phyloP scores from a whole-genome alignment of 2,329 filamentous ascomycete genomes.

The Boeremia exigua region DNA sequence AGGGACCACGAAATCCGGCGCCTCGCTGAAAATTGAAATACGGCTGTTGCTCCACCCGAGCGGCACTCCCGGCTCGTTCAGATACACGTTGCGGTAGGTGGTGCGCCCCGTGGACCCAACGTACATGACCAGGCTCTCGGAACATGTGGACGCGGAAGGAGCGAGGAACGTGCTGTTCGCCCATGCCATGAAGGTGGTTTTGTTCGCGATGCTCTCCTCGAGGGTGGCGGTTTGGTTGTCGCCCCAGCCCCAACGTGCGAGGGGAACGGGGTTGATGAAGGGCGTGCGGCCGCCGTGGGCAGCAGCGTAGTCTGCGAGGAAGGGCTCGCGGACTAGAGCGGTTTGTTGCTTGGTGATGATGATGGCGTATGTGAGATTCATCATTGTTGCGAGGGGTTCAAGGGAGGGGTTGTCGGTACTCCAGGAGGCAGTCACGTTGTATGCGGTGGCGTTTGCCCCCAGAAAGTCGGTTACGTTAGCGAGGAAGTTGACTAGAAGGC shows the following conservation, averaged over 20 bases:
- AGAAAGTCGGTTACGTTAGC: constrained; percentile 53
- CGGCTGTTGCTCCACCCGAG: constrained; percentile 57
- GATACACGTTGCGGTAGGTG: constrained; percentile 56
- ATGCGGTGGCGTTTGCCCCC: constrained; percentile 44
- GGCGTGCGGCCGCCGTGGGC: constrained; percentile 54
- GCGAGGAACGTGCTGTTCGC: constrained; percentile 56
- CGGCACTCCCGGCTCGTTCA: constrained; percentile 52
- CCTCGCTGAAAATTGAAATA: constrained; percentile 57
- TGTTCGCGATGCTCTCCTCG: constrained; percentile 56
- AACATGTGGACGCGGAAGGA: constrained; percentile 54
- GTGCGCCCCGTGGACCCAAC: constrained; percentile 47
- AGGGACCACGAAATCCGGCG: constrained; percentile 56
- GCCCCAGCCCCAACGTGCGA: constrained; percentile 57
- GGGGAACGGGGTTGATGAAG: constrained; percentile 58
- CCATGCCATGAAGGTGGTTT: constrained; percentile 57
- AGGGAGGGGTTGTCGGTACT: constrained; percentile 40
- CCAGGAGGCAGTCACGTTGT: constrained; percentile 48
- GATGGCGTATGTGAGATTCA: constrained; percentile 55
- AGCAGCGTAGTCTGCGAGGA: constrained; percentile 58
- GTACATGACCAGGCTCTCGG: constrained; percentile 58
- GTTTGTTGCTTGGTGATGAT: constrained; percentile 58
- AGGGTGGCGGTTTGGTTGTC: constrained; percentile 48
- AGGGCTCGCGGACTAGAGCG: constrained; percentile 55
- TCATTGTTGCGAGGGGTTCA: constrained; percentile 43
- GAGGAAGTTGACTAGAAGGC: constrained; percentile 53